Conservation (phyloP, 805 yeast species). For the Starmerella stigmatis region DNA sequence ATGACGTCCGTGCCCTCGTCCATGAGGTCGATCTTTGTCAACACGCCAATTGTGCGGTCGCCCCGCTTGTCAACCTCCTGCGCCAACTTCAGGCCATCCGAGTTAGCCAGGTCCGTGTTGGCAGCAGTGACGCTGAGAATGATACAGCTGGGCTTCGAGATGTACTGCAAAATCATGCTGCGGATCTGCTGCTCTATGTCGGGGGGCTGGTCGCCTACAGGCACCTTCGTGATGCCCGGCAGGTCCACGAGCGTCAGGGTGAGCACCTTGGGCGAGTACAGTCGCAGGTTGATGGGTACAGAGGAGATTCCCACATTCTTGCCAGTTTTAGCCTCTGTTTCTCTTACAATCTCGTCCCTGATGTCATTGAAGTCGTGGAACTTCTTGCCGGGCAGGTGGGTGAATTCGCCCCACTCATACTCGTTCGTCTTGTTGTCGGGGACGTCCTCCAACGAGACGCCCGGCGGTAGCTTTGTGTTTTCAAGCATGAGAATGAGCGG, state of each 20-base stretch:
- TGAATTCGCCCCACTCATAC: conserved; percentile 96
- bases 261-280: conserved; percentile 86
- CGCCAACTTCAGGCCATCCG: conserved; percentile 91
- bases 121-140: conserved; percentile 92
- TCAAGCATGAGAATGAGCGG: conserved; percentile 75
- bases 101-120: conserved; percentile 91
- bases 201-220: conserved; percentile 97
- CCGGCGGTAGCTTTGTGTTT: conserved; percentile 34
- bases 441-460: conserved; percentile 23
- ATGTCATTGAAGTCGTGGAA: conserved; percentile 82
- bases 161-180: conserved; percentile 84
- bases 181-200: conserved; percentile 92
- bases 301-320: conserved; percentile 75
- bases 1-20: conserved; percentile 96
- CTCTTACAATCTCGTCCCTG: conserved; percentile 80
- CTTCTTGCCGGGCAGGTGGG: conserved; percentile 81
- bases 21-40: conserved; percentile 94
- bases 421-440: conserved; percentile 27
- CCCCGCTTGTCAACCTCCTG: conserved; percentile 98
- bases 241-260: conserved; percentile 90
- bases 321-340: conserved; percentile 73
- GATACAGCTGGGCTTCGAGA: conserved; percentile 90
- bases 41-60: conserved; percentile 86
- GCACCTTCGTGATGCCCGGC: conserved; percentile 96
- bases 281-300: conserved; percentile 83